Base-by-base conservation (phyloP, 2,329 filamentous ascomycete species). In the Neonectria faginata region DNA sequence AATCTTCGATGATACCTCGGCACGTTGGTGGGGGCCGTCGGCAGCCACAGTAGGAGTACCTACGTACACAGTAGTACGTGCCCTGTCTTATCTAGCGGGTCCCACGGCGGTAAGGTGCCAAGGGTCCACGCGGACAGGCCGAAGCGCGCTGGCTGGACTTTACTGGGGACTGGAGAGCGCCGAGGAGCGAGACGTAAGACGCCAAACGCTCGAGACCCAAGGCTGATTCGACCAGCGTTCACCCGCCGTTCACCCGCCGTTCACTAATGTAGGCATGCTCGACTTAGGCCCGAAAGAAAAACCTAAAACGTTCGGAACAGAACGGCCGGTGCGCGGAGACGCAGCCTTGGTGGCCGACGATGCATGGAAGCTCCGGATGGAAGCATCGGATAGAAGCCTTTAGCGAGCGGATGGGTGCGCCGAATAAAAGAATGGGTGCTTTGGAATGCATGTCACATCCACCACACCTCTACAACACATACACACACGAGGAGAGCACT, bases 111-210 rank as follows among this genome's bases (percentile, higher is more conserved):
- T 25, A 51, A 25, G 27, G 55, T 44, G 25, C 60, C 48, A 20
- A n/a, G 57, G 31, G 22, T 57, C 53, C 65, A 62, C 68, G 55
- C 70, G 70, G 70, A 62, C 63, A 73, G 55, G 68, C 70, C 70
- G 70, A 73, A 69, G 62, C 33, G 63, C 67, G 57, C 56, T 64
- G 68, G 70, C 70, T 69, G 70, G 47, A 50, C 31, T 33, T 11
- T 33, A 12, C 31, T 33, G 31, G 31, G 31, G 48, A 20, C 20
- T 62, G 60, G 54, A 62, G 54, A 54, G 60, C 48, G 48, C 54
- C 54, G 60, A 58, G 41, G 29, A 57, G 54, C 54, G 60, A 62
- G 54, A 53, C 48, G 58, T 42, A 47, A 48, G 55, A 29, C 45
- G 25, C 45, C 47, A 41, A 59, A n/a, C 22, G 25, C 33, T n/a